phyloP scores from a whole-genome alignment of 177 flowering plant species.

The Vitis hybrid region DNA sequence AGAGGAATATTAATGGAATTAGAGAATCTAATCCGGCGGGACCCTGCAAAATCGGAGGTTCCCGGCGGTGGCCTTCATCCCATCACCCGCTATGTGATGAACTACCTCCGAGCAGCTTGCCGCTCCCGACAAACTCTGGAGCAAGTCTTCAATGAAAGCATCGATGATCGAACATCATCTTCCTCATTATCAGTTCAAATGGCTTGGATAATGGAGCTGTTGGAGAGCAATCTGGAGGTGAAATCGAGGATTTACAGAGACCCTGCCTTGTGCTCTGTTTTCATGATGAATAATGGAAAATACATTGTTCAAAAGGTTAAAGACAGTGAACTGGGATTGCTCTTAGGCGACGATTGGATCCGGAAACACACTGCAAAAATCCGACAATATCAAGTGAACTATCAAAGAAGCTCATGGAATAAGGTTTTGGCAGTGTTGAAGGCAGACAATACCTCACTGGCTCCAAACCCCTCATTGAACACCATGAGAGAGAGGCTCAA shows the following conservation, averaged over 20 bases:
- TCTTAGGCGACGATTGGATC: conserved; percentile 85
- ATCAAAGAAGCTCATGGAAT: conserved; percentile 71
- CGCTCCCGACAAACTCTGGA: conserved; percentile 61
- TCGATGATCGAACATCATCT: conserved; percentile 28
- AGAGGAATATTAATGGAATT: conserved; percentile 90
- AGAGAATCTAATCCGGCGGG: conserved; percentile 81
- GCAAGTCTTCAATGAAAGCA: conserved; percentile 63
- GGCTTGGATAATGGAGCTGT: conserved; percentile 82
- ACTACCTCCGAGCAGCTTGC: conserved; percentile 77
- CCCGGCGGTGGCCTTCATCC: conserved; percentile 94
- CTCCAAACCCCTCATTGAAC: conserved; percentile 23
- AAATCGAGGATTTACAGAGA: conserved; percentile 74
- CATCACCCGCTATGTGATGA: conserved; percentile 92
- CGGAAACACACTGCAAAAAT: conserved; percentile 62
- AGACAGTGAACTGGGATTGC: conserved; percentile 61
- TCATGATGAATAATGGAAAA: conserved; percentile 83
- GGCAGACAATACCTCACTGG: conserved; percentile 33
- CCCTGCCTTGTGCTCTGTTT: conserved; percentile 56
- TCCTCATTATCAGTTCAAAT: conserved; percentile 71
- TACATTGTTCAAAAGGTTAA: conserved; percentile 79
- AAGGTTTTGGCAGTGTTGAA: conserved; percentile 51
- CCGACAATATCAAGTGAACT: conserved; percentile 47
- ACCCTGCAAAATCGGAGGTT: conserved; percentile 69
- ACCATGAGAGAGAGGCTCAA: conserved; percentile 59
- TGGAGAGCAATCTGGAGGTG: conserved; percentile 81